A percentile compares a stretch with the other conserved stretches of the same genome.
Evolutionary conservation across 1,284 basidiomycete species (phyloP).

Genomic region (Ceratobasidium sp.): DNA sequence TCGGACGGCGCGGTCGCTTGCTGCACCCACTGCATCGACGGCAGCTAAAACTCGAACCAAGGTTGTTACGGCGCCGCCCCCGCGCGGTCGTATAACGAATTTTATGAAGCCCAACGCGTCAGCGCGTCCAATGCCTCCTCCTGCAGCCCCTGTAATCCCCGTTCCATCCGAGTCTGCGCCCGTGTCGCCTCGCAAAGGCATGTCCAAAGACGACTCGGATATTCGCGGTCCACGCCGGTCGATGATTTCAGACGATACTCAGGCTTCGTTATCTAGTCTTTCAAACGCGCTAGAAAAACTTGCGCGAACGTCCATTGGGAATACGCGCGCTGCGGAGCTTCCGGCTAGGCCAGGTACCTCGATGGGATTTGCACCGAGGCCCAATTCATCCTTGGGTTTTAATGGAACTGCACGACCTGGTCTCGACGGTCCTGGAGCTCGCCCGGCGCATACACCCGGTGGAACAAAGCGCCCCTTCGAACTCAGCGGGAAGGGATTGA

Average conservation of each 20-base stretch:
- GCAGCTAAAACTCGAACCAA: slow-evolving; percentile 36
- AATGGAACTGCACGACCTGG: not conserved
- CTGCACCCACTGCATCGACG: slow-evolving; percentile 38
- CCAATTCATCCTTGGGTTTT: slow-evolving; percentile 33
- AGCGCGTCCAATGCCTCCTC: slow-evolving; percentile 23
- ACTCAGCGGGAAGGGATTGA: not conserved
- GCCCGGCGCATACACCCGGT: no score
- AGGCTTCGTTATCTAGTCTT: slow-evolving; percentile 50
- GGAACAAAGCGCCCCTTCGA: slow-evolving; percentile 13
- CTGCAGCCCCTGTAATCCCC: slow-evolving; percentile 11
- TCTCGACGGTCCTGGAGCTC: no score
- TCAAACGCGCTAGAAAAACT: slow-evolving; percentile 50
- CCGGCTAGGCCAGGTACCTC: slow-evolving; percentile 47
- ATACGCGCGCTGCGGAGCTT: slow-evolving; percentile 30
- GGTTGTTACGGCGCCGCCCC: slow-evolving; percentile 22
- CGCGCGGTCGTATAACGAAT: slow-evolving; percentile 33
- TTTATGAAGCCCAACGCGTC: slow-evolving; percentile 40
- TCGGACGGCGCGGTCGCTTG: slow-evolving; percentile 22
- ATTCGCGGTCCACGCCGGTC: slow-evolving; percentile 39
- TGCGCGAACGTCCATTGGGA: slow-evolving; percentile 32
- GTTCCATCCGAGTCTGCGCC: not conserved
- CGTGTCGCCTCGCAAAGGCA: slow-evolving; percentile 30
- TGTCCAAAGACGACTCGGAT: slow-evolving; percentile 43
- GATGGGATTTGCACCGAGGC: slow-evolving; percentile 32
- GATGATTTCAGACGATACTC: slow-evolving; percentile 46